phyloP scores from a whole-genome alignment of 2,329 filamentous ascomycete genomes.

The Cercospora citrullina region DNA sequence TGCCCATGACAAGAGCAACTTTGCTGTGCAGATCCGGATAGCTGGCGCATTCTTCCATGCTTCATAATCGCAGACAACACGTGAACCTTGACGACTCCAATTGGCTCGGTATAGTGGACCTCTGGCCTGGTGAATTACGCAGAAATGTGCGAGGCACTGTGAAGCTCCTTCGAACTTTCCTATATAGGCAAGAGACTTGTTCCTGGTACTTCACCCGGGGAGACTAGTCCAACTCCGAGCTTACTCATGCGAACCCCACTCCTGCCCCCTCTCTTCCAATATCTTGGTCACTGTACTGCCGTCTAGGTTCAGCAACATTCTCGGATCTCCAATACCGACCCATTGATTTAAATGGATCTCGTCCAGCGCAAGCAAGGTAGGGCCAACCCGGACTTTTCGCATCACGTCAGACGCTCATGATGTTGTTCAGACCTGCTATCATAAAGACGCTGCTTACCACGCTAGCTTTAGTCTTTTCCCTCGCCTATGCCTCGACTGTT shows the following conservation, averaged over 20 bases:
- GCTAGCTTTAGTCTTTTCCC: neutral
- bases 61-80: too few relatives aligned
- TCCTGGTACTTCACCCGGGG: neutral
- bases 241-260: neutral
- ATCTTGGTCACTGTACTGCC: neutral
- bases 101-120: too few relatives aligned
- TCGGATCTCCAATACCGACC: neutral
- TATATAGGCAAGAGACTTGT: neutral
- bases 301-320: neutral
- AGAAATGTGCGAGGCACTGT: too few relatives aligned
- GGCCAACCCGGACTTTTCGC: neutral
- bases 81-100: too few relatives aligned
- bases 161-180: neutral
- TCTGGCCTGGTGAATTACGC: too few relatives aligned
- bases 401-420: neutral
- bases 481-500: neutral
- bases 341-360: neutral
- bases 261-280: neutral
- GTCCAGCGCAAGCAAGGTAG: neutral
- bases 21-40: neutral
- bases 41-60: neutral
- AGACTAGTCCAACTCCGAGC: neutral
- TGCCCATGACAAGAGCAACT: neutral
- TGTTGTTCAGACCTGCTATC: neutral
- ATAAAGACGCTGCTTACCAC: neutral